A percentile compares a stretch with the other conserved stretches of the same genome.
phyloP scores from a whole-genome alignment of 2,329 filamentous ascomycete genomes.

The Aureobasidium sp. region DNA sequence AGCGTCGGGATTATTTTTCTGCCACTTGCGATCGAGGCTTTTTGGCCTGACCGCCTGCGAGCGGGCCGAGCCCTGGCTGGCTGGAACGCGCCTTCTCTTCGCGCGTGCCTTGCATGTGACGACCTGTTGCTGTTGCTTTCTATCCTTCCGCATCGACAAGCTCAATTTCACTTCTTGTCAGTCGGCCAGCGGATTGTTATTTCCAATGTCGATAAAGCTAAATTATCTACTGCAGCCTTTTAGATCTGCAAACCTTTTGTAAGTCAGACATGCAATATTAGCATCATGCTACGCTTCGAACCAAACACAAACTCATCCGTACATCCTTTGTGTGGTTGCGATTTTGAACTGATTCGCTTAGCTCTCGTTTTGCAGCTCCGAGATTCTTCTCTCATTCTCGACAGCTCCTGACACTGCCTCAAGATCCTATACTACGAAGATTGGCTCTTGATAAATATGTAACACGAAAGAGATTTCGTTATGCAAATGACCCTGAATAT shows the following conservation, averaged over 20 bases:
- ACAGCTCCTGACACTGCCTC: neutral
- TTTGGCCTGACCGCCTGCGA: neutral
- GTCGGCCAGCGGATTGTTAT: neutral
- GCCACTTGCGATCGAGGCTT: neutral
- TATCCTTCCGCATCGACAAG: neutral
- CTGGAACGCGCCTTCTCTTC: neutral
- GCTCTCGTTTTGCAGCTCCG: neutral
- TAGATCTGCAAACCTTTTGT: neutral
- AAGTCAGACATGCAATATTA: neutral
- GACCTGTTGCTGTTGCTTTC: neutral
- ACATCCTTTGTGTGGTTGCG: too few species aligned
- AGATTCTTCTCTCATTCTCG: neutral
- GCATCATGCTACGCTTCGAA: neutral
- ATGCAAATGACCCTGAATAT: neutral
- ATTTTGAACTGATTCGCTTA: too few species aligned
- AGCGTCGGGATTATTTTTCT: constrained; percentile 8
- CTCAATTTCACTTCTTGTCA: too few species aligned
- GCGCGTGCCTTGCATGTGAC: neutral
- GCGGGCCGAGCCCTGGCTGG: neutral
- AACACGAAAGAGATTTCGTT: neutral
- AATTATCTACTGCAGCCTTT: neutral
- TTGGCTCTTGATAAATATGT: neutral
- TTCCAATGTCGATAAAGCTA: neutral
- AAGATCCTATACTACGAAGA: too few species aligned
- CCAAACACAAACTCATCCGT: neutral